phyloP scores from a whole-genome alignment of 139 green algal genomes.

The Tetradesmus obliquus region DNA sequence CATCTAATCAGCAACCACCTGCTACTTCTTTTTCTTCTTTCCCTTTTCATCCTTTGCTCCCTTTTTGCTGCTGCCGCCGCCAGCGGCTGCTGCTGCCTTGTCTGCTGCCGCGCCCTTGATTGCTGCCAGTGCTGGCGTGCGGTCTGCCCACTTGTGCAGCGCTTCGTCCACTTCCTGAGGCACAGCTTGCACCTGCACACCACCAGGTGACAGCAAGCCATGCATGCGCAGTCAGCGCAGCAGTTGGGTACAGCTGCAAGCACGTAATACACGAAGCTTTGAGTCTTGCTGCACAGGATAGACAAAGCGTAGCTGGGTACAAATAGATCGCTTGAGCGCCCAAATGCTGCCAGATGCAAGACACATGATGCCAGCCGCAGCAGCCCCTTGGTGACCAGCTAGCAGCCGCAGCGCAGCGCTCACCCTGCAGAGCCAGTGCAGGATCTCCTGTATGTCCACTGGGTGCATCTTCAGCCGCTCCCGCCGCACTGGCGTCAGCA shows the following conservation, averaged over 20 bases:
- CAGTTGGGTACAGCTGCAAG: background rate
- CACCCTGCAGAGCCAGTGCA: constrained; percentile 80
- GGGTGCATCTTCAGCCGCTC: constrained; percentile 54
- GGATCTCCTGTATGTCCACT: constrained; percentile 64
- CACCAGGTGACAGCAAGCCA: background rate
- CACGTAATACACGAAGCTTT: too few species aligned
- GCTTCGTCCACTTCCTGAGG: constrained; percentile 61
- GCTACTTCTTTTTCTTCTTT: constrained; percentile 14
- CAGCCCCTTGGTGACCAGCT: background rate
- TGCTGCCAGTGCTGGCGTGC: constrained; percentile 60
- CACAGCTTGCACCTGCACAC: constrained; percentile 55
- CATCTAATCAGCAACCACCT: too few species aligned
- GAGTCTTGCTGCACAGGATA: too few species aligned
- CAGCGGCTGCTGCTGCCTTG: constrained; percentile 3
- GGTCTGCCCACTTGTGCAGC: constrained; percentile 70
- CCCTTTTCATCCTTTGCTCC: background rate
- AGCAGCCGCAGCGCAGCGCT: background rate
- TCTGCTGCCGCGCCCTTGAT: constrained; percentile 50
- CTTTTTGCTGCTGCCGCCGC: constrained; percentile 28
- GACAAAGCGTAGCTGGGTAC: too few species aligned
- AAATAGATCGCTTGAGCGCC: too few species aligned
- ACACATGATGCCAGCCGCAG: too few species aligned
- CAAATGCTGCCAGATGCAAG: background rate
- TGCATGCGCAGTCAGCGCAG: background rate
- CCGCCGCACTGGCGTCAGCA: constrained; percentile 67